A percentile compares a stretch with the other conserved stretches of the same genome.
These are phyloP conservation scores for Cytospora leucostoma DNA, from an alignment of 2,329 filamentous ascomycete species.

Conservation along the genomic window DNA sequence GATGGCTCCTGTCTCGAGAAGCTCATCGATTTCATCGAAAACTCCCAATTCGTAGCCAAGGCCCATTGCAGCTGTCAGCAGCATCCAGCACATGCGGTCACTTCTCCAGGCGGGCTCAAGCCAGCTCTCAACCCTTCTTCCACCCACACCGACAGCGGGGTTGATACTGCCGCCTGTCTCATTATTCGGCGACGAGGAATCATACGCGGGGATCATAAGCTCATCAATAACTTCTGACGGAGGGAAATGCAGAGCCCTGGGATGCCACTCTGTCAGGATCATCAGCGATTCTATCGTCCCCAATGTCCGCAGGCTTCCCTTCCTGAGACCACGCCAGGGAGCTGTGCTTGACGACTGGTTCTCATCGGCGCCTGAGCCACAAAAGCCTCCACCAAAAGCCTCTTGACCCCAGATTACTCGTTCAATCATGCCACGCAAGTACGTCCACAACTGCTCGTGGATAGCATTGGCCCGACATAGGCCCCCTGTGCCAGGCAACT, in stretches of 20 bases:
- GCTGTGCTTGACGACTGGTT: conserved; percentile 67
- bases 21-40: conserved; percentile 84
- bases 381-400: conserved; percentile 87
- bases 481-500: conserved; percentile 76
- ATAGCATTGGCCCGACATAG: conserved; percentile 86
- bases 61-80: conserved; percentile 86
- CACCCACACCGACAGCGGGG: conserved; percentile 65
- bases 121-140: conserved; percentile 89
- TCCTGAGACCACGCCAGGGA: conserved; percentile 68
- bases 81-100: conserved; percentile 97
- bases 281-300: conserved; percentile 94
- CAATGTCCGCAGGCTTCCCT: conserved; percentile 81
- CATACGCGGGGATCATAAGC: conserved; percentile 63
- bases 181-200: conserved; percentile 37
- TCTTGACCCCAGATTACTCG: conserved; percentile 95
- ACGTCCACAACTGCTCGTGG: conserved; percentile 93
- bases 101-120: conserved; percentile 93
- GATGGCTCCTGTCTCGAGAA: conserved; percentile 60
- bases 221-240: conserved; percentile 74
- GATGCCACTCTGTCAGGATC: conserved; percentile 96
- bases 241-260: conserved; percentile 90
- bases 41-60: conserved; percentile 92
- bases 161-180: conserved; percentile 41
- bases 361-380: conserved; percentile 68
- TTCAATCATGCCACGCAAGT: conserved; percentile 92